Conservation (phyloP, 805 yeast genomes). For the Metschnikowia rubicola region DNA sequence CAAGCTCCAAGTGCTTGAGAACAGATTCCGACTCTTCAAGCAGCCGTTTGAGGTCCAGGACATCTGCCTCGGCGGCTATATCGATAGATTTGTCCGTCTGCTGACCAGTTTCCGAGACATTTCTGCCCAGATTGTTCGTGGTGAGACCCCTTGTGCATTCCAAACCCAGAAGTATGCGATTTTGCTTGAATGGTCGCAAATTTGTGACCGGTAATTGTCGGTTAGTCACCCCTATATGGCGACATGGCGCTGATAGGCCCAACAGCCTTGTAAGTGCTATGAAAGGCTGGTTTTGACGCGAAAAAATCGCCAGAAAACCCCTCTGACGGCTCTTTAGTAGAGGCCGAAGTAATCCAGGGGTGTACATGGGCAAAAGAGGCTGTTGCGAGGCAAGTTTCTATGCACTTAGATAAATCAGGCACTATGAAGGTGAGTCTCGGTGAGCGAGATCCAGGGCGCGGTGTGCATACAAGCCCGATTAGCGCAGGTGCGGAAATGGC, state of each 20-base stretch:
- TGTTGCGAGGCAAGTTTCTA: not conserved
- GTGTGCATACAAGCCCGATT: not conserved
- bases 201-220: not conserved
- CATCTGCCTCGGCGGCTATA: not conserved
- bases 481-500: not conserved
- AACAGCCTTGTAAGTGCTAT: not conserved
- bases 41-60: not conserved
- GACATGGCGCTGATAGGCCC: too few relatives aligned
- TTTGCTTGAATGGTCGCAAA: not conserved
- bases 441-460: not conserved
- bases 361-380: slow-evolving; percentile 1
- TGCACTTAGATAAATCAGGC: not conserved
- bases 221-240: not conserved
- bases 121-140: too few relatives aligned
- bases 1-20: slow-evolving; percentile 8
- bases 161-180: too few relatives aligned
- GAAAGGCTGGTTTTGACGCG: not conserved
- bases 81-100: not conserved
- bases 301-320: not conserved
- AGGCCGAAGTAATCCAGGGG: slow-evolving; percentile 7
- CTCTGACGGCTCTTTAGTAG: slow-evolving; percentile 5
- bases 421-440: not conserved
- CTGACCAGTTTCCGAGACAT: too few relatives aligned
- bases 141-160: too few relatives aligned
- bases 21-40: slow-evolving; percentile 8